Evolutionary conservation across 2,329 filamentous ascomycete species (phyloP), one percentile per base, ranked within the genome.

Genomic region (Dactylellina cionopaga): DNA sequence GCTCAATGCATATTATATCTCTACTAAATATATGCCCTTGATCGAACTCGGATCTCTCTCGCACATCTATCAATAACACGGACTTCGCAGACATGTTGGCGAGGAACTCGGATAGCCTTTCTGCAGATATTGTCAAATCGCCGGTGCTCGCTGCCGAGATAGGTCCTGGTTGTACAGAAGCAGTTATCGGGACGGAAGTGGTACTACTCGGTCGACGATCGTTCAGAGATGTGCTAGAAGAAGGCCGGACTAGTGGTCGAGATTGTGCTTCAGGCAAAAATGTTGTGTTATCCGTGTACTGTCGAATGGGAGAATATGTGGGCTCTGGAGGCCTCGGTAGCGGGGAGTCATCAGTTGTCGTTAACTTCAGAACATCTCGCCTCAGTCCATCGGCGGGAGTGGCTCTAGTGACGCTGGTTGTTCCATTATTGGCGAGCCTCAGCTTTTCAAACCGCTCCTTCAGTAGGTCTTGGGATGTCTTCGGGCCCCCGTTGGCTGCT

Each of bases 1-100:
- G 92, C 77, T 99, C 95, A 71, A 99, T 87, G 80, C 95, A 99
- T 44, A 99, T 92, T 37, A 92, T 91, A 4, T 87, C 89, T 63
- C 89, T 89, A 4, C 90, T 88, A 82, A 90, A 90, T 74, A 99
- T 92, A 79, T 99, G 95, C 0, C 95, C 95, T 49, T 89, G 85
- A 76, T 98, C 92, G 78, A 91, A 99, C 6, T 90, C 87, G 58
- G 90, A 87, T 24, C 95, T 88, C 63, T 86, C 83, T 37, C 95
- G 89, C 41, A 97, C 88, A 80, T 99, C 95, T 75, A 99, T 92
- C 22, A 98, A 80, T 10, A 99, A 82, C 22, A 97, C 84, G 81
- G 88, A 81, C 81, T 92, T 71, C 78, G 85, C 75, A 77, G 83
- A 79, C 0, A 80, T 80, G 68, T 84, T 83, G 63, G 85, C 84